Percentiles rank a stretch among this genome's conserved stretches.
Conservation (phyloP, 768 basidiomycete species). For the Clavaria fumosa region DNA sequence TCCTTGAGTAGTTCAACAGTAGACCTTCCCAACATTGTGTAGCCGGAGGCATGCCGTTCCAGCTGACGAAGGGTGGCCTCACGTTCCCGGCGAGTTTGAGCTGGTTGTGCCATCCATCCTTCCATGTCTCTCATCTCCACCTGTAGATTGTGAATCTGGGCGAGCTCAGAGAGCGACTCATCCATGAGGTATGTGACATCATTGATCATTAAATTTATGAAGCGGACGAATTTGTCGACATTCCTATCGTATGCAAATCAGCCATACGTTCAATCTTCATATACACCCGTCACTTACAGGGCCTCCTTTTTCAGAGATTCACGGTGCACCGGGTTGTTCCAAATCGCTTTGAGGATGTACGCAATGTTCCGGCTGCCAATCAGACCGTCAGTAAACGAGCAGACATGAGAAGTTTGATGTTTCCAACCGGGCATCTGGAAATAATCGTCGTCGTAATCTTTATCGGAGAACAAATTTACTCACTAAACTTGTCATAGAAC, state of each 20-base stretch:
- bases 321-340: conserved; percentile 82
- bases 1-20: conserved; percentile 84
- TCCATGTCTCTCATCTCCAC: conserved; percentile 64
- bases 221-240: conserved; percentile 86
- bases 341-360: conserved; percentile 75
- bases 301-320: conserved; percentile 74
- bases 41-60: conserved; percentile 74
- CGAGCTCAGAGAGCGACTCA: conserved; percentile 80
- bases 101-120: conserved; percentile 51
- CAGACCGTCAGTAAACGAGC: conserved; percentile 8
- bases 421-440: conserved; percentile 37
- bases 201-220: conserved; percentile 97
- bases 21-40: conserved; percentile 73
- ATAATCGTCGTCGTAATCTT: conserved; percentile 5
- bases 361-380: conserved; percentile 66
- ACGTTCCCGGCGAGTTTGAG: conserved; percentile 70
- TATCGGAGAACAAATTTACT: conserved; percentile 17
- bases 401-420: not conserved
- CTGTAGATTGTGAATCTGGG: conserved; percentile 80
- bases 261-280: not conserved
- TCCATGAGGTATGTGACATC: conserved; percentile 98
- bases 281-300: conserved; percentile 29
- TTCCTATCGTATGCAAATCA: conserved; percentile 30
- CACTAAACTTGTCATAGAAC: conserved; percentile 97
- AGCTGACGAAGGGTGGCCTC: conserved; percentile 62